phyloP scores from a whole-genome alignment of 2,329 filamentous ascomycete genomes.

The Microdochium trichocladiopsis region DNA sequence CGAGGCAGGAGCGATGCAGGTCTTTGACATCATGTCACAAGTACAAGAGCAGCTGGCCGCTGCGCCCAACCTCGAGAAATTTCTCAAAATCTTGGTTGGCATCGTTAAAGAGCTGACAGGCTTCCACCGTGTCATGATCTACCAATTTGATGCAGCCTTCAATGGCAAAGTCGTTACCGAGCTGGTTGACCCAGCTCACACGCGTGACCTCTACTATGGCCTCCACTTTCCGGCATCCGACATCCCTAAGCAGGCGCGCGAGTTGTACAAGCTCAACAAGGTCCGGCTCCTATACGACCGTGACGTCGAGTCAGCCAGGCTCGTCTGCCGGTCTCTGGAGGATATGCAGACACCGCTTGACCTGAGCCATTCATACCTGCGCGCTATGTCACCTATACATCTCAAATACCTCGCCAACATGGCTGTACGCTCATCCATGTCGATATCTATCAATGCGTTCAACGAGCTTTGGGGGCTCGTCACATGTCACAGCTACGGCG shows the following conservation, averaged over 20 bases:
- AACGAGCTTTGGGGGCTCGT: slow-evolving; percentile 83
- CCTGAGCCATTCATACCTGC: slow-evolving; percentile 76
- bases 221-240: slow-evolving; percentile 84
- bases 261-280: slow-evolving; percentile 87
- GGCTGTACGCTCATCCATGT: slow-evolving; percentile 91
- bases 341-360: slow-evolving; percentile 72
- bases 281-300: slow-evolving; percentile 83
- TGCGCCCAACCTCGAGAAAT: slow-evolving; percentile 61
- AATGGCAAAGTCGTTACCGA: slow-evolving; percentile 87
- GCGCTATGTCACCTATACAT: slow-evolving; percentile 87
- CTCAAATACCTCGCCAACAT: slow-evolving; percentile 84
- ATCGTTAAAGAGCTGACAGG: slow-evolving; percentile 86
- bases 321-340: slow-evolving; percentile 71
- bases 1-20: slow-evolving; percentile 79
- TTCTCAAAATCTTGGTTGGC: slow-evolving; percentile 76
- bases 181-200: slow-evolving; percentile 71
- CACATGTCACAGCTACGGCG: slow-evolving; percentile 75
- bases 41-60: slow-evolving; percentile 80
- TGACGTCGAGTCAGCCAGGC: slow-evolving; percentile 68
- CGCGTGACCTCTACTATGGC: slow-evolving; percentile 79
- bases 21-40: slow-evolving; percentile 88
- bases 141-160: slow-evolving; percentile 77
- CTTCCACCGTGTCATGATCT: slow-evolving; percentile 89
- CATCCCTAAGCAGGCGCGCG: slow-evolving; percentile 77
- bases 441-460: slow-evolving; percentile 84